These are phyloP conservation scores for Vaccinium corymbosum DNA, from an alignment of 148 eudicot genomes.

Conservation along the genomic window DNA sequence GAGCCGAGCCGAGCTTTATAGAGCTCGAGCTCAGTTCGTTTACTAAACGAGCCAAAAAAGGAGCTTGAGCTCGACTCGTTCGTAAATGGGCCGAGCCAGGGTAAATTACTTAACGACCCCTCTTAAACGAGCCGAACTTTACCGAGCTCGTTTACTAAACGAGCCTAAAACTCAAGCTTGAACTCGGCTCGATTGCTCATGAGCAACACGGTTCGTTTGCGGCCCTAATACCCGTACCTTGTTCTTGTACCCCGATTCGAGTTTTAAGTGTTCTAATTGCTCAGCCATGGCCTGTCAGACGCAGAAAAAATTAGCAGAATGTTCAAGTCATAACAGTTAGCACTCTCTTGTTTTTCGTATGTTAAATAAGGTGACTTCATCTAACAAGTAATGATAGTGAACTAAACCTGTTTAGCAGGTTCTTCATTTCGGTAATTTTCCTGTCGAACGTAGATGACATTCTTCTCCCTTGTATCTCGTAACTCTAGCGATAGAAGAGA, in stretches of 20 bases:
- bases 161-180: too few species aligned
- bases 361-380: neutral
- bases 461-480: constrained; percentile 34
- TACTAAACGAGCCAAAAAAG: too few species aligned
- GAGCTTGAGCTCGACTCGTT: too few species aligned
- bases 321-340: neutral
- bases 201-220: too few species aligned
- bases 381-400: neutral
- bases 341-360: neutral
- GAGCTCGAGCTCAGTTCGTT: too few species aligned
- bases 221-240: constrained; percentile 11
- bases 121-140: too few species aligned
- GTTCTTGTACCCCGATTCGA: constrained; percentile 18
- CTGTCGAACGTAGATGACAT: constrained; percentile 34
- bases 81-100: too few species aligned
- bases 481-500: constrained; percentile 18
- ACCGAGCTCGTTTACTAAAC: too few species aligned
- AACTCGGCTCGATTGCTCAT: too few species aligned
- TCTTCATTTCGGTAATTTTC: constrained; percentile 32
- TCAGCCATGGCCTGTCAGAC: constrained; percentile 28
- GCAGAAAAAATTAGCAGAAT: neutral
- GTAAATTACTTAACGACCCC: too few species aligned
- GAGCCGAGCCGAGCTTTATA: too few species aligned
- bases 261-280: constrained; percentile 22
- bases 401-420: constrained; percentile 33